These are phyloP conservation scores for Fusarium subtropicale DNA, from an alignment of 2,329 filamentous ascomycete genomes.

Conservation along the genomic window DNA sequence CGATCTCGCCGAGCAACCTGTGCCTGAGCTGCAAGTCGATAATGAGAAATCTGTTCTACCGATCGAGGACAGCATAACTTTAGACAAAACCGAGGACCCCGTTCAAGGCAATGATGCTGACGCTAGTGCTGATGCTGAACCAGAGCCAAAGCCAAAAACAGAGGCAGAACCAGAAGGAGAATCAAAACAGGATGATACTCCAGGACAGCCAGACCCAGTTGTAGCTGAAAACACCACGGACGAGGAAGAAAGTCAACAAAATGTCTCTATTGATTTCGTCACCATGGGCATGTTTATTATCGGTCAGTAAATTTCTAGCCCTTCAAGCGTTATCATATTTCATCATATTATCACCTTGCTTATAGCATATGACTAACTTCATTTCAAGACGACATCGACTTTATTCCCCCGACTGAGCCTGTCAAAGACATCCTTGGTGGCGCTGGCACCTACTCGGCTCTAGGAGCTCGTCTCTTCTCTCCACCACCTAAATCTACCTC, in stretches of 20 bases:
- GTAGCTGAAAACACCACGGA: background rate
- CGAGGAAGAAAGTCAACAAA: conserved; percentile 5
- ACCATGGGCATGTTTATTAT: conserved; percentile 81
- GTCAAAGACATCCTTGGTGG: conserved; percentile 86
- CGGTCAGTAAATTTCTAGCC: conserved; percentile 58
- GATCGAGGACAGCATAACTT: conserved; percentile 2
- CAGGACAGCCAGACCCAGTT: conserved; percentile 8
- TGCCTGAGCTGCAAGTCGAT: conserved; percentile 13
- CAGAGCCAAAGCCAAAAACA: background rate
- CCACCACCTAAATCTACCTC: conserved; percentile 72
- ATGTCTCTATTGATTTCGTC: conserved; percentile 67
- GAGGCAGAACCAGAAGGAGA: background rate
- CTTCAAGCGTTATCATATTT: background rate
- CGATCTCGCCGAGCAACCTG: conserved; percentile 13
- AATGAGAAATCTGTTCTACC: conserved; percentile 7
- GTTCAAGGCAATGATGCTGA: conserved; percentile 12
- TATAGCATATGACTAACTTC: conserved; percentile 19
- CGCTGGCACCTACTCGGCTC: conserved; percentile 84
- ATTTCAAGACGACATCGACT: conserved; percentile 86
- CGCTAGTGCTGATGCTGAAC: background rate
- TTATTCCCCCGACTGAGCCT: conserved; percentile 74
- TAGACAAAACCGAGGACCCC: conserved; percentile 22
- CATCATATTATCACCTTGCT: background rate
- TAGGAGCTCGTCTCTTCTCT: conserved; percentile 90
- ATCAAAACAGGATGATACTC: conserved; percentile 5